Conservation (phyloP, 2,329 filamentous ascomycete genomes). For the Pseudogymnoascus sp. region DNA sequence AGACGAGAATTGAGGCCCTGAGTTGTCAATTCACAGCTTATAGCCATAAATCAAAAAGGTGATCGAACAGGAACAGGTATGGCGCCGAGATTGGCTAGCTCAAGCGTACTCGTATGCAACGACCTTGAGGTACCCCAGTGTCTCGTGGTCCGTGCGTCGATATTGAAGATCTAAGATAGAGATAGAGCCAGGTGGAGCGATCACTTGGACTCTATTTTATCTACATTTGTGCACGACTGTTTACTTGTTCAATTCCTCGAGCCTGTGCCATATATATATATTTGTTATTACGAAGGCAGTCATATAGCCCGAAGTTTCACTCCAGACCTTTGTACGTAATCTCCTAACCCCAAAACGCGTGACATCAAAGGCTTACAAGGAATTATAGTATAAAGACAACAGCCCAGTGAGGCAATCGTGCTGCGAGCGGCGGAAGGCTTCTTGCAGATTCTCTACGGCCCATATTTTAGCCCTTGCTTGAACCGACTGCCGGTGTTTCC, state of each 20-base stretch:
- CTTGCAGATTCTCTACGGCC: background rate
- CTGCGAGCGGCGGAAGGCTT: background rate
- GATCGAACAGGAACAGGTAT: conserved; percentile 3
- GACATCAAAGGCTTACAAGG: background rate
- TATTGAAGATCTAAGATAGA: conserved; percentile 7
- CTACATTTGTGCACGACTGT: conserved; percentile 5
- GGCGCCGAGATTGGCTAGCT: conserved; percentile 6
- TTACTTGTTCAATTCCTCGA: background rate
- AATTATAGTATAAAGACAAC: background rate
- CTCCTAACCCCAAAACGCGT: background rate
- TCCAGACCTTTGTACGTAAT: background rate
- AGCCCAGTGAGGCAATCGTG: background rate
- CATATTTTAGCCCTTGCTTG: background rate
- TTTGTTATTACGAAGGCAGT: background rate
- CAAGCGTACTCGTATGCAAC: background rate
- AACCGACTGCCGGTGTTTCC: background rate
- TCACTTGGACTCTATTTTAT: background rate
- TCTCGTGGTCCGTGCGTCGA: background rate
- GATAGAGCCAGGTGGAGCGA: background rate
- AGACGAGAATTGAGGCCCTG: background rate
- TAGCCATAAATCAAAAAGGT: conserved; percentile 5
- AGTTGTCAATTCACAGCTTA: conserved; percentile 3
- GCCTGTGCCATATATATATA: background rate
- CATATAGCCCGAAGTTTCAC: background rate
- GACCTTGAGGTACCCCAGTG: conserved; percentile 9